Evolutionary conservation across 1,139 yeast species (phyloP), one percentile per base, ranked within the genome.

Genomic region (Hansenula lynferdii): DNA sequence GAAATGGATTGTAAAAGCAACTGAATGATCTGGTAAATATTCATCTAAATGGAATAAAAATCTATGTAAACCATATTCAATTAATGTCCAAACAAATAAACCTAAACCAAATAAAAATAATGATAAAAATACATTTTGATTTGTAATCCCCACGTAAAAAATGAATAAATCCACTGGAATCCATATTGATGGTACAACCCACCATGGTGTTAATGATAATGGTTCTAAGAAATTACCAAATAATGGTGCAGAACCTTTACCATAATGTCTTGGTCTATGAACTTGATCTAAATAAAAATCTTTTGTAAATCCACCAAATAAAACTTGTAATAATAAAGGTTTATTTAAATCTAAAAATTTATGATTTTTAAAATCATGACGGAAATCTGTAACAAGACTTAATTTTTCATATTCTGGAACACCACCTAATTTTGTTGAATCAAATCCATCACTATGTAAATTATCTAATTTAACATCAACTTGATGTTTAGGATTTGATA

Each of bases 191-290:
- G 98, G 98, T 32, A 92, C 85, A 18, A 87, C 84, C 63, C 69
- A 83, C 90, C 89, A 82, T 15, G 87, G 75, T 7, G 92, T 83
- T 51, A 75, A 63, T 6, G 85, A 72, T 17, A 82, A 49, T 5
- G 89, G 89, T 58, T 83, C 92, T 37, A 83, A 58, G 58, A 81
- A 77, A 60, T 81, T 80, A 41, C 90, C 90, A 58, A 83, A 83
- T 36, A 83, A 55, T 7, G 90, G 96, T 14, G 98, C 98, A 4
- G 96, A 85, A 9, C 97, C 97, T 52, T 80, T 72, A 48, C 87
- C 87, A 54, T 81, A 83, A 63, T 92, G 98, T 58, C 98, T 81
- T 40, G 98, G 98, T 61, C 97, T 79, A 63, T 92, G 98, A 33
- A 92, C 94, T 64, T 92, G 97, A 59, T 89, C 96, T 57, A 92